Conservation (phyloP, 2,329 filamentous ascomycete species). For the Triangularia setosa region DNA sequence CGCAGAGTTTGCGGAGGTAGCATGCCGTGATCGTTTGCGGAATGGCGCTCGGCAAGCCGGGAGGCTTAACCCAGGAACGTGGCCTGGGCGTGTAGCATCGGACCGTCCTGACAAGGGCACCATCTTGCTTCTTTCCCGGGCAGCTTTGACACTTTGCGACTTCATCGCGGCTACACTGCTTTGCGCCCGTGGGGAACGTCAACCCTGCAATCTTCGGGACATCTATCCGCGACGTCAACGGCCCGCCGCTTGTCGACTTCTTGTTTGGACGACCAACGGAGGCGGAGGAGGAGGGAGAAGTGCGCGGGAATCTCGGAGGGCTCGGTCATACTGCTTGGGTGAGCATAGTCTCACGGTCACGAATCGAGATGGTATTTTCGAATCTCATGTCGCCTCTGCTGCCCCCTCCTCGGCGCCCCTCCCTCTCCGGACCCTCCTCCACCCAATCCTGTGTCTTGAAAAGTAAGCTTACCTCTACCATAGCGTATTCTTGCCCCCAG, state of each 20-base stretch:
- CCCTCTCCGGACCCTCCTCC: not conserved
- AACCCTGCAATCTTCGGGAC: slow-evolving; percentile 21
- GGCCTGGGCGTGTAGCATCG: slow-evolving; percentile 5
- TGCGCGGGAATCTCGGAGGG: slow-evolving; percentile 1
- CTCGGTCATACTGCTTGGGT: not conserved
- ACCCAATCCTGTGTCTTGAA: not conserved
- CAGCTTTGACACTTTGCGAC: not conserved
- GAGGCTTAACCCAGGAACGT: slow-evolving; percentile 24
- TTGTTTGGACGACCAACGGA: not conserved
- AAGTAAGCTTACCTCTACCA: slow-evolving; percentile 1
- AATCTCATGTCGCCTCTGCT: not conserved
- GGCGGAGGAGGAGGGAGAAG: not conserved
- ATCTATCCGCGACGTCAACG: slow-evolving; percentile 16
- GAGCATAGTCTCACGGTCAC: not conserved
- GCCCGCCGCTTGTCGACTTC: not conserved
- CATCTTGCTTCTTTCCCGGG: not conserved
- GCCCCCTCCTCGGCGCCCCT: not conserved
- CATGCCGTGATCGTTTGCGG: slow-evolving; percentile 24
- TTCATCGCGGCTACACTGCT: not conserved
- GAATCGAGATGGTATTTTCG: not conserved
- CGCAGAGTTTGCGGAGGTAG: slow-evolving; percentile 17
- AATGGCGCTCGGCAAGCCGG: slow-evolving; percentile 25
- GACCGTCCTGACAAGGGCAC: not conserved
- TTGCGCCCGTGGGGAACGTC: not conserved
- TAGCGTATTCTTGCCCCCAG: not conserved